Evolutionary conservation across 2,329 filamentous ascomycete genomes (phyloP).

Genomic region (Endoconidiophora polonica): DNA sequence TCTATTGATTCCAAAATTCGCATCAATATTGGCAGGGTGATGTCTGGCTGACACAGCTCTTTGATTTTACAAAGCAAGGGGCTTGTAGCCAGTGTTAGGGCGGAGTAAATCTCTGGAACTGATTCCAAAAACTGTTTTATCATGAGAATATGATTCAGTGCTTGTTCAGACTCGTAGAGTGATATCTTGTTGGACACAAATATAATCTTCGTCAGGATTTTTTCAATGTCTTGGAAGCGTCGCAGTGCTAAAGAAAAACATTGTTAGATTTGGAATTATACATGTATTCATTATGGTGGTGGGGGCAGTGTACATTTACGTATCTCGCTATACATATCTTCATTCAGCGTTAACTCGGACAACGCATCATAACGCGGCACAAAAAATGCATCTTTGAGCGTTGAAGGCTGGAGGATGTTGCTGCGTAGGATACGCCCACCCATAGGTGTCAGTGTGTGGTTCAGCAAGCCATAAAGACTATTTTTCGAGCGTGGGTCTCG

Average conservation of each 20-base stretch:
- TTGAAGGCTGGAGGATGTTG: conserved; percentile 80
- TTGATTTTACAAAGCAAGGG: conserved; percentile 50
- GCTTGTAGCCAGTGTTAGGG: conserved; percentile 47
- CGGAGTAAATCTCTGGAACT: conserved; percentile 49
- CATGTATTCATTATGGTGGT: not conserved
- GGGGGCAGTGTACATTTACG: conserved; percentile 38
- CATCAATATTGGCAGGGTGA: conserved; percentile 41
- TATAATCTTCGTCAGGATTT: conserved; percentile 46
- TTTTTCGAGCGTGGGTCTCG: conserved; percentile 62
- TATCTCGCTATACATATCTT: conserved; percentile 68
- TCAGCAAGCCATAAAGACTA: conserved; percentile 70
- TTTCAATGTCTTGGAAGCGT: conserved; percentile 62
- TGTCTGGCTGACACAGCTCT: conserved; percentile 48
- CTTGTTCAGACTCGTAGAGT: conserved; percentile 56
- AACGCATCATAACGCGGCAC: conserved; percentile 63
- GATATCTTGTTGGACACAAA: conserved; percentile 51
- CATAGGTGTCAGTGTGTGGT: conserved; percentile 78
- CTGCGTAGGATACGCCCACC: conserved; percentile 66
- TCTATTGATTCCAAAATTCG: conserved; percentile 60
- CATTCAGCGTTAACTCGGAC: conserved; percentile 62
- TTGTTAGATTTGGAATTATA: not conserved
- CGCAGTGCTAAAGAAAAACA: conserved; percentile 6
- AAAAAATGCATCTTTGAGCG: conserved; percentile 47
- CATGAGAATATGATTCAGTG: conserved; percentile 73
- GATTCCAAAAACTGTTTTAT: conserved; percentile 65